Conservation (phyloP, 768 basidiomycete genomes). For the Auriculariales sp. region DNA sequence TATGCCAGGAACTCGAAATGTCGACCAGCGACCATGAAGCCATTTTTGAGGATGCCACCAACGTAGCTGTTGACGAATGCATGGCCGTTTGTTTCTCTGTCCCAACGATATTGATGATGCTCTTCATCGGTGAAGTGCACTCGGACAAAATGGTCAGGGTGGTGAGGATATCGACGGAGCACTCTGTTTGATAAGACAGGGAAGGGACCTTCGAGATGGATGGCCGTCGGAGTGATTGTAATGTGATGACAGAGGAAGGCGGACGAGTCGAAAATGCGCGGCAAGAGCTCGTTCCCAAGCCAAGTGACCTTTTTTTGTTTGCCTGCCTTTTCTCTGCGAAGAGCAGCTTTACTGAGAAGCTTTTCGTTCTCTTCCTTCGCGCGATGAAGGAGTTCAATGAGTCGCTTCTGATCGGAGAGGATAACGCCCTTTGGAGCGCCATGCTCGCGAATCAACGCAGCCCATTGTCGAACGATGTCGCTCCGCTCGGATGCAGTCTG, state of each 20-base stretch:
- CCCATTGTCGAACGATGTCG: slow-evolving; percentile 32
- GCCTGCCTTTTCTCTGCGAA: too few relatives aligned
- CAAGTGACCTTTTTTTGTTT: background rate
- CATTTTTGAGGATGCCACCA: slow-evolving; percentile 39
- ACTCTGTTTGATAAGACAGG: slow-evolving; percentile 66
- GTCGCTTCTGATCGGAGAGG: background rate
- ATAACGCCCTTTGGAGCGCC: background rate
- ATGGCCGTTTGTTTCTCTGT: slow-evolving; percentile 43
- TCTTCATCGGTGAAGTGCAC: slow-evolving; percentile 83
- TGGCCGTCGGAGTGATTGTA: slow-evolving; percentile 60
- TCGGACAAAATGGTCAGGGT: slow-evolving; percentile 58
- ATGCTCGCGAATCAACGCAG: slow-evolving; percentile 16
- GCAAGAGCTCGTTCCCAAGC: slow-evolving; percentile 12
- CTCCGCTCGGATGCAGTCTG: too few relatives aligned
- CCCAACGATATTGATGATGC: slow-evolving; percentile 56
- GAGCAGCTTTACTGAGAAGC: too few relatives aligned
- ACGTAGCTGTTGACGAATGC: slow-evolving; percentile 45
- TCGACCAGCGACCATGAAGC: slow-evolving; percentile 57
- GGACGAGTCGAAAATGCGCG: slow-evolving; percentile 30
- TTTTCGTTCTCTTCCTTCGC: background rate
- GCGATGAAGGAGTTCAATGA: background rate
- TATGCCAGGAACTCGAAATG: slow-evolving; percentile 72
- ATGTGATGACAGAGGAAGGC: slow-evolving; percentile 58
- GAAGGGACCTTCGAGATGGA: slow-evolving; percentile 65
- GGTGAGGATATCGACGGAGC: slow-evolving; percentile 48